Evolutionary conservation across 148 eudicot species (phyloP).

Genomic region (Euryodendron excelsum): DNA sequence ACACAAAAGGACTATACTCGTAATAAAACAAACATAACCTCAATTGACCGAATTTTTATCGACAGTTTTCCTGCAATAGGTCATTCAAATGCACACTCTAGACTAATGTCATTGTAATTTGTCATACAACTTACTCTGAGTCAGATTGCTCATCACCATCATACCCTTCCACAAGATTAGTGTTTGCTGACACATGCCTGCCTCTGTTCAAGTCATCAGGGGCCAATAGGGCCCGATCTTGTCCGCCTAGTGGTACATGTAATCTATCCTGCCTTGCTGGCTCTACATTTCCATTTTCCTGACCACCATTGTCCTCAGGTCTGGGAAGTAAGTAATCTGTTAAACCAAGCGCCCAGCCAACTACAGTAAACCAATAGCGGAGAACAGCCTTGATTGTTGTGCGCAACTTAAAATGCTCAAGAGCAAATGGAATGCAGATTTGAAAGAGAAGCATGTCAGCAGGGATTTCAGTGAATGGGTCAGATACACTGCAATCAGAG

Average conservation of each 20-base stretch:
- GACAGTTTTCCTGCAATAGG: neutral
- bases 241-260: conserved; percentile 46
- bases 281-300: conserved; percentile 67
- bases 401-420: conserved; percentile 84
- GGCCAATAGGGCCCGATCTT: conserved; percentile 43
- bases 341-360: conserved; percentile 84
- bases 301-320: conserved; percentile 64
- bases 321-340: conserved; percentile 79
- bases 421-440: conserved; percentile 92
- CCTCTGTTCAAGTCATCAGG: conserved; percentile 45
- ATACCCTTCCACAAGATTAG: conserved; percentile 46
- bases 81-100: neutral
- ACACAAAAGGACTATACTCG: neutral
- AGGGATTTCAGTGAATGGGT: conserved; percentile 95
- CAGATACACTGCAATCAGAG: conserved; percentile 72
- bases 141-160: conserved; percentile 72
- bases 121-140: conserved; percentile 66
- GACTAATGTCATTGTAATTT: neutral
- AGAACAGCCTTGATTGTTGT: conserved; percentile 78
- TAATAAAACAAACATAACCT: neutral
- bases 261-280: conserved; percentile 62
- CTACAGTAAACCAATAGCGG: conserved; percentile 82
- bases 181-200: conserved; percentile 35
- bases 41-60: neutral
- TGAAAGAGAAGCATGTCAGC: conserved; percentile 92